Evolutionary conservation across 257 asterid genomes (phyloP), one percentile per base, ranked within the genome.

Genomic region (Primulina eburnea): DNA sequence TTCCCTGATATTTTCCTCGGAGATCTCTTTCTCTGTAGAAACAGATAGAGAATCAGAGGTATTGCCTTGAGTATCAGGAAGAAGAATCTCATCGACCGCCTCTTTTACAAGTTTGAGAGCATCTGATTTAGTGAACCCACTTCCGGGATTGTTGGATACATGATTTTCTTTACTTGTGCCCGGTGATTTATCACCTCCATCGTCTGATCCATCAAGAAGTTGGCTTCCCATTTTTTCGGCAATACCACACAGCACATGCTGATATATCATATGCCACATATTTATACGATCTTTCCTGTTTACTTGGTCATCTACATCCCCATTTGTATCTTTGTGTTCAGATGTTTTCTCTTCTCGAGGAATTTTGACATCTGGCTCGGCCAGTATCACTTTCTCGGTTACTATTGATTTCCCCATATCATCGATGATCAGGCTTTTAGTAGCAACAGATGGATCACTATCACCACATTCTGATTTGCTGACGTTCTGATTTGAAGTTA

Each of bases 211-310:
- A 8, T 82, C 95, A 8, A 89, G 90, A 75, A 94, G 83, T 63
- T 79, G 75, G 58, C 66, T 82, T 21, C 96, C 99, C 34, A 87
- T 86, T 72, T 86, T 91, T 50, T 84, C 87, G 24, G 89, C 96
- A 64, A 94, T 82, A 1, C 81, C 85, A 50, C 93, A 68, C 40
- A 85, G 92, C 66, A 94, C 97, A 77, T 94, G 96, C 77, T 88
- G 99, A 75, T 87, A 94, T 72, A 94, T 85, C 82, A 75, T 83
- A 74, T 94, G 99, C 99, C 99, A 91, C 96, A 89, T 88, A 66
- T 77, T 73, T 32, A 94, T 65, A 59, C 82, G 82, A 47, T 79
- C 87, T 61, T 71, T 80, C 65, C 78, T 77, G 26, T 87, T 92
- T 71, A 52, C 56, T 72, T 47, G 76, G 2, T 60, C 50, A 67